Percentiles rank a stretch among this genome's conserved stretches.
Evolutionary conservation across 768 basidiomycete species (phyloP).

Genomic region (Leccinum broughii): DNA sequence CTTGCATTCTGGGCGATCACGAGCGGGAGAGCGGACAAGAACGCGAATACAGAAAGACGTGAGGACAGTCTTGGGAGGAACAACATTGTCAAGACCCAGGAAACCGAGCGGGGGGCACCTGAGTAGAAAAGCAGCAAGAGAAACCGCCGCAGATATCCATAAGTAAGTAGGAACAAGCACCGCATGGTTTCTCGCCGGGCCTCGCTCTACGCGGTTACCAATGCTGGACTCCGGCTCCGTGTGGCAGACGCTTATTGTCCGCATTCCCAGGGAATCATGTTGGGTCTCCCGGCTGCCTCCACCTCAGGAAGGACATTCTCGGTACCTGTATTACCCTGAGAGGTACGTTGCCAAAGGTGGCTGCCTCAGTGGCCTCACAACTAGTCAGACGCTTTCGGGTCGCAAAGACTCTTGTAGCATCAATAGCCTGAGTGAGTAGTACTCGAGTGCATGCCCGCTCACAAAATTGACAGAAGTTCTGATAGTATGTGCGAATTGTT

Average conservation of each 20-base stretch:
- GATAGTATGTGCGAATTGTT: too few species aligned
- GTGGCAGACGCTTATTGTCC: neutral
- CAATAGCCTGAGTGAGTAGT: too few species aligned
- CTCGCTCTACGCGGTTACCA: neutral
- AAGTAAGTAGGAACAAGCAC: neutral
- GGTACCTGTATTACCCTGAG: too few species aligned
- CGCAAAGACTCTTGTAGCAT: too few species aligned
- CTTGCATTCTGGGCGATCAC: constrained; percentile 8
- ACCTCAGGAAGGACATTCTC: too few species aligned
- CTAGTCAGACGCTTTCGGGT: too few species aligned
- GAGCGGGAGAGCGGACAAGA: constrained; percentile 5
- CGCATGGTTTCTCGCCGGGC: neutral
- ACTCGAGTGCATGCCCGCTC: too few species aligned
- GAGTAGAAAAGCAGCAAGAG: neutral
- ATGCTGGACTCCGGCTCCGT: neutral
- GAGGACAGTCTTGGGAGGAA: neutral
- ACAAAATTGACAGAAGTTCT: too few species aligned
- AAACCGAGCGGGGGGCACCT: neutral
- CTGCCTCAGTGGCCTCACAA: too few species aligned
- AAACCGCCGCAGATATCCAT: neutral
- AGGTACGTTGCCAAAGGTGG: too few species aligned
- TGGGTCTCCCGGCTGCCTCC: neutral
- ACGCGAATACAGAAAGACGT: neutral
- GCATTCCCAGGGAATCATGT: neutral
- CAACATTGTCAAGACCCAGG: constrained; percentile 13